phyloP scores from a whole-genome alignment of 2,329 filamentous ascomycete genomes.

The Sclerotiophoma versabilis region DNA sequence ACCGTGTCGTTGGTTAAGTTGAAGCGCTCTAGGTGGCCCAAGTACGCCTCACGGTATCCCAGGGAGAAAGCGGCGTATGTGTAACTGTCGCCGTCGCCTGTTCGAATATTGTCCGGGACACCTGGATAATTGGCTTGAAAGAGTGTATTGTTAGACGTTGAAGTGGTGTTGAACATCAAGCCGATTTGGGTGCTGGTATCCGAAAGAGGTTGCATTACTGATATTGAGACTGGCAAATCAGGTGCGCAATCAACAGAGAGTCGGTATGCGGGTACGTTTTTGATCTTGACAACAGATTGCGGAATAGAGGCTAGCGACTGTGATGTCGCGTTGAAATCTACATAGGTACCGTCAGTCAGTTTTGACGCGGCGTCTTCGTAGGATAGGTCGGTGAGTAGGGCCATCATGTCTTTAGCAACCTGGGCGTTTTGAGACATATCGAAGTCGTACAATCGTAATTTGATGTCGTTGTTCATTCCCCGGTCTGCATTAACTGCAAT shows the following conservation, averaged over 20 bases:
- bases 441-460: not conserved
- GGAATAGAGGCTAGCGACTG: not conserved
- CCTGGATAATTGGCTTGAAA: not conserved
- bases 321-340: not conserved
- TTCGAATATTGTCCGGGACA: not conserved
- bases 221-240: not conserved
- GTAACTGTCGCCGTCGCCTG: not conserved
- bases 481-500: not conserved
- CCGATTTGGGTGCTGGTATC: not conserved
- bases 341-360: not conserved
- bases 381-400: not conserved
- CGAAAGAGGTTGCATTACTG: not conserved
- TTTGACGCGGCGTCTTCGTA: not conserved
- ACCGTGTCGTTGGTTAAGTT: not conserved
- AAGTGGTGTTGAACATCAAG: not conserved
- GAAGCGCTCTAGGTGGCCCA: not conserved
- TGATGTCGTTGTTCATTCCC: not conserved
- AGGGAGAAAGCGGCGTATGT: not conserved
- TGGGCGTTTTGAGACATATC: not conserved
- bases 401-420: not conserved
- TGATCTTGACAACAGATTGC: not conserved
- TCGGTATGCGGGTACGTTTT: not conserved
- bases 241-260: not conserved
- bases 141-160: not conserved
- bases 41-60: not conserved